phyloP scores from a whole-genome alignment of 169 alveolate genomes.

The Cryptosporidium sp. region DNA sequence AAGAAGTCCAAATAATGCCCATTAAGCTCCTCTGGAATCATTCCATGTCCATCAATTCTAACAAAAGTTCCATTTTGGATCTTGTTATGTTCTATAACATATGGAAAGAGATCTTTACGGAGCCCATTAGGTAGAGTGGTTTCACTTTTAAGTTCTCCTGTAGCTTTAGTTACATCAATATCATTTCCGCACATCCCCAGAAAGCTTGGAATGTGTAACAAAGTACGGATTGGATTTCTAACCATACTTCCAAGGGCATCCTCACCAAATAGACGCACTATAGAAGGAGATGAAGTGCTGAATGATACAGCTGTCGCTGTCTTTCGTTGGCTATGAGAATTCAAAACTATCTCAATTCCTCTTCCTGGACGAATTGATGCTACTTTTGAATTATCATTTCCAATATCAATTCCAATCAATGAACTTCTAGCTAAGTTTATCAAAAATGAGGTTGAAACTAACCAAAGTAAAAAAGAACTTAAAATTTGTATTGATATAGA shows the following conservation, averaged over 20 bases:
- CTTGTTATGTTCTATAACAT: slow-evolving; percentile 28
- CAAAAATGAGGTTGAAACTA: background rate
- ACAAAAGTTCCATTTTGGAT: slow-evolving; percentile 22
- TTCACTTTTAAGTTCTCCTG: slow-evolving; percentile 78
- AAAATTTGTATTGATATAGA: background rate
- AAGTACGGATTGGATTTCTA: slow-evolving; percentile 78
- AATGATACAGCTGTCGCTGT: slow-evolving; percentile 79
- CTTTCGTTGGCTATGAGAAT: slow-evolving; percentile 81
- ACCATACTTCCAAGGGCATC: slow-evolving; percentile 80
- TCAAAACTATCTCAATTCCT: slow-evolving; percentile 83
- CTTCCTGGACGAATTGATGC: slow-evolving; percentile 85
- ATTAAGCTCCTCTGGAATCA: slow-evolving; percentile 76
- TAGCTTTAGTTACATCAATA: background rate
- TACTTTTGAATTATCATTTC: slow-evolving; percentile 83
- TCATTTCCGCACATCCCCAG: slow-evolving; percentile 76
- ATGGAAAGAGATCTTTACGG: slow-evolving; percentile 62
- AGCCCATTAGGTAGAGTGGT: slow-evolving; percentile 27
- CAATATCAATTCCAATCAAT: slow-evolving; percentile 84
- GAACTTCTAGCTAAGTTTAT: slow-evolving; percentile 10
- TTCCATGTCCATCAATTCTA: slow-evolving; percentile 48
- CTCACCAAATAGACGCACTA: slow-evolving; percentile 79
- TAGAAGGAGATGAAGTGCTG: slow-evolving; percentile 76
- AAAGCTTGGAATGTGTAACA: slow-evolving; percentile 76
- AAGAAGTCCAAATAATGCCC: slow-evolving; percentile 80
- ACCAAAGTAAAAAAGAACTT: background rate